These are phyloP conservation scores for Fusarium devonianum DNA, from an alignment of 2,329 filamentous ascomycete genomes.

Conservation along the genomic window DNA sequence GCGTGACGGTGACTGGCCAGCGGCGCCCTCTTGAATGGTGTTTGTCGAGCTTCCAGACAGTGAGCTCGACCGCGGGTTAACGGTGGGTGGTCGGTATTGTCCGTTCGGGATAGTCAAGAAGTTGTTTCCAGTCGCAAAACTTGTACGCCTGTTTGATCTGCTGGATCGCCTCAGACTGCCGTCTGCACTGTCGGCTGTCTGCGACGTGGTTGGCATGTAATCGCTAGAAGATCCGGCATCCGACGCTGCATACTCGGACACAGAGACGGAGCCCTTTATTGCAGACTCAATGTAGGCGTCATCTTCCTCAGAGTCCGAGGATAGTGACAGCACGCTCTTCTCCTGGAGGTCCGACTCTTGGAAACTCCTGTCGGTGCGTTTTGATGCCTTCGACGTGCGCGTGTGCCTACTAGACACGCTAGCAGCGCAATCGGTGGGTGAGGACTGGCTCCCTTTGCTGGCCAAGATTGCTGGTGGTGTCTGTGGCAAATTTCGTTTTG, in stretches of 20 bases:
- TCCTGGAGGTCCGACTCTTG: conserved; percentile 60
- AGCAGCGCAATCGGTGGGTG: conserved; percentile 52
- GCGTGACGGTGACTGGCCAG: conserved; percentile 35
- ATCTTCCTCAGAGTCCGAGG: conserved; percentile 64
- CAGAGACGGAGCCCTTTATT: conserved; percentile 38
- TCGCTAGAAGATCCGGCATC: conserved; percentile 36
- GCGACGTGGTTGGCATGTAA: conserved; percentile 32
- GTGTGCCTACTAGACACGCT: conserved; percentile 65
- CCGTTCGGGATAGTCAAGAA: conserved; percentile 52
- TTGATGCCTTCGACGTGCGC: conserved; percentile 61
- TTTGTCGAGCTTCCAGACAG: conserved; percentile 38
- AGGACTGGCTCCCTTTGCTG: conserved; percentile 41
- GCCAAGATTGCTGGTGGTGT: conserved; percentile 30
- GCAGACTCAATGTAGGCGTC: conserved; percentile 42
- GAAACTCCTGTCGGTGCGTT: conserved; percentile 55
- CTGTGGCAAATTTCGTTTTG: conserved; percentile 36
- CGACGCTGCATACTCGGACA: conserved; percentile 37
- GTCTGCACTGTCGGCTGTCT: conserved; percentile 38
- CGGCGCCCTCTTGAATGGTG: conserved; percentile 35
- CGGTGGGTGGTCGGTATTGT: conserved; percentile 20
- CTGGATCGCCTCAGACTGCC: conserved; percentile 37
- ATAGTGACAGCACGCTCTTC: conserved; percentile 63
- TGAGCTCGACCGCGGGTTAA: conserved; percentile 36
- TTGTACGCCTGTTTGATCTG: conserved; percentile 51
- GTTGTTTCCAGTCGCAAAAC: conserved; percentile 51